Conservation (phyloP, 768 basidiomycete species). For the Melanogaster broomeanus region DNA sequence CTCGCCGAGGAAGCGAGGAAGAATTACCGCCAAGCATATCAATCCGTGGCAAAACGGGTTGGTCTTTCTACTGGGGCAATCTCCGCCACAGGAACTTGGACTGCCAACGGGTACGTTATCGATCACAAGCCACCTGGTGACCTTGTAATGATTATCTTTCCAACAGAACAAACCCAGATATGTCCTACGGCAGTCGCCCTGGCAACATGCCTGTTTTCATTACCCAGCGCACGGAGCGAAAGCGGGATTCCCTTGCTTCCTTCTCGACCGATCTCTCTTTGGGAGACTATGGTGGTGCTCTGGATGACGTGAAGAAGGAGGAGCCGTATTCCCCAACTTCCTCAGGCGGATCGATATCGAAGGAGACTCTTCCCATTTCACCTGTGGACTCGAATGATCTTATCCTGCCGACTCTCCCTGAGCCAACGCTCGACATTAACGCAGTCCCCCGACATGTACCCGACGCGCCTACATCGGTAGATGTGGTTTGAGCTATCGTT, state of each 20-base stretch:
- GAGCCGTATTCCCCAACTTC: conserved; percentile 21
- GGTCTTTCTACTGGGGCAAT: conserved; percentile 32
- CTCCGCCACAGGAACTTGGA: conserved; percentile 24
- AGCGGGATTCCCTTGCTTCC: conserved; percentile 51
- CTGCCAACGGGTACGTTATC: conserved; percentile 27
- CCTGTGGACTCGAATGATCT: conserved; percentile 20
- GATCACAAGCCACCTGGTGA: neutral
- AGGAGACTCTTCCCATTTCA: conserved; percentile 23
- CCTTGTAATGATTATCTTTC: neutral
- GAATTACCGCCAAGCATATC: conserved; percentile 49
- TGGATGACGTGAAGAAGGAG: conserved; percentile 29
- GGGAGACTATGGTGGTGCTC: conserved; percentile 40
- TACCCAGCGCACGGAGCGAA: conserved; percentile 44
- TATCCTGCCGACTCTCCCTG: conserved; percentile 18
- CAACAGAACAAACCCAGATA: conserved; percentile 22
- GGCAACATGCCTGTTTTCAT: conserved; percentile 46
- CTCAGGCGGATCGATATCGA: conserved; percentile 23
- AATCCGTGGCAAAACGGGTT: conserved; percentile 37
- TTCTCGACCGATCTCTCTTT: conserved; percentile 46
- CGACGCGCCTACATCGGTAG: conserved; percentile 14
- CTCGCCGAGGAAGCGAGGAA: conserved; percentile 66
- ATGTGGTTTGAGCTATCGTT: conserved; percentile 13
- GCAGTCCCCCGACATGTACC: conserved; percentile 25
- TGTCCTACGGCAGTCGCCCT: conserved; percentile 20
- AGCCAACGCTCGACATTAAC: conserved; percentile 12